These are phyloP conservation scores for Geranium brycei DNA, from an alignment of 345 rosid genomes.

Conservation along the genomic window DNA sequence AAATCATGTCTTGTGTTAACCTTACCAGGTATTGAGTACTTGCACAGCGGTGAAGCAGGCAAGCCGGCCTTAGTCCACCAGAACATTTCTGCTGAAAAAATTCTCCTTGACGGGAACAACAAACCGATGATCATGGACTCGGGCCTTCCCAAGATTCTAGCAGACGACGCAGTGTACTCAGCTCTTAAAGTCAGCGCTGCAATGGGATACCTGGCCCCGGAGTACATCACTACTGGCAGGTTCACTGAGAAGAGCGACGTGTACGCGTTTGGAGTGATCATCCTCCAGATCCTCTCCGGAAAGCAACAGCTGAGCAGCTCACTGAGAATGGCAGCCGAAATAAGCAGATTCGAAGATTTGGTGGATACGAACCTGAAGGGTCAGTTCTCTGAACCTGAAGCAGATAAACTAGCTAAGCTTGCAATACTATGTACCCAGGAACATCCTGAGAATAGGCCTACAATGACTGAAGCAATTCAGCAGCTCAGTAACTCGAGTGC, in stretches of 20 bases:
- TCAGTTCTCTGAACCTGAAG: constrained; percentile 41
- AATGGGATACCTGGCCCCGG: constrained; percentile 94
- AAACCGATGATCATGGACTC: constrained; percentile 83
- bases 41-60: constrained; percentile 47
- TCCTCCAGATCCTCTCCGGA: constrained; percentile 78
- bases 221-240: constrained; percentile 73
- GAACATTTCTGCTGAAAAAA: constrained; percentile 67
- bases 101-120: constrained; percentile 56
- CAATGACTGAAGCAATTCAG: constrained; percentile 39
- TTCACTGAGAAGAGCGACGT: constrained; percentile 82
- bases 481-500: constrained; percentile 20
- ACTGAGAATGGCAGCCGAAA: constrained; percentile 49
- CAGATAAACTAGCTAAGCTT: constrained; percentile 43
- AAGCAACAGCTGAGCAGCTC: constrained; percentile 45
- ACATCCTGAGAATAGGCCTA: constrained; percentile 55
- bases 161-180: constrained; percentile 74
- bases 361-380: constrained; percentile 41
- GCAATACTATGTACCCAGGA: constrained; percentile 59
- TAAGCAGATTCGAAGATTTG: constrained; percentile 36
- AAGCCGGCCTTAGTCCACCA: constrained; percentile 57
- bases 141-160: constrained; percentile 66
- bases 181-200: constrained; percentile 84
- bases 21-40: constrained; percentile 54
- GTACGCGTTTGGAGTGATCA: constrained; percentile 78
- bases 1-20: neutral